Base-by-base conservation (phyloP, 768 basidiomycete species). In the Austroboletus eburneus region DNA sequence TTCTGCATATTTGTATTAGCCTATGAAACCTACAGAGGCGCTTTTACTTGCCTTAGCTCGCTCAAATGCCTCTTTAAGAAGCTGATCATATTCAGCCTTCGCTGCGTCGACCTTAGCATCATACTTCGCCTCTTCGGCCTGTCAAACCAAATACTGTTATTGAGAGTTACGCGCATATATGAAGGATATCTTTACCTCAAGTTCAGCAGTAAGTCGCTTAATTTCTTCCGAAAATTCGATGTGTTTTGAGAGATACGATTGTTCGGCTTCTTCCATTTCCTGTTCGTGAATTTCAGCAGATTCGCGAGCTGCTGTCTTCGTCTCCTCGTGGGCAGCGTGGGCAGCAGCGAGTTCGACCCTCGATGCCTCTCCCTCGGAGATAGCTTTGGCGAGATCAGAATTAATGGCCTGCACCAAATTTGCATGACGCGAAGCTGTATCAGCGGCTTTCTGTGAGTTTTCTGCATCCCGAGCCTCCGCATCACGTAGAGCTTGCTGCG, bases 121-220 rank as follows among this genome's bases (percentile, higher is more conserved):
- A 61, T 90, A 90, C 41, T 80, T 72, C 18, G 76, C 67, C 61
- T 88, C 85, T 71, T 89, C 80, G 40, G 71, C 70, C 90, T 91
- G 56, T 32, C 33, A 30, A 51, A 10, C 21, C 16, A 42, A 47
- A 44, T 25, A 21, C 29, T 39, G 14, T 32, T 14, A 14, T 32
- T 14, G 42, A 30, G 12, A 21, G 24, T 39, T 29, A n/a, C 3
- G 37, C 9, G 2, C 37, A 30, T 21, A 22, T 4, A 29, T 13
- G 32, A 27, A 9, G 10, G 16, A 38, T 17, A 36, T n/a, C 58
- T 72, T 50, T 52, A 87, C 89, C 74, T 83, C 75, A 10, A 91
- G 76, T 55, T 89, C 85, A 24, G 68, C 62, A 1, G 72, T 72
- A 46, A 89, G 72, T 43, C 69, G 68, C 46, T 73, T 68, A 18